phyloP scores from a whole-genome alignment of 805 yeast genomes.

The Cyberlindnera xishuangbannaensis region DNA sequence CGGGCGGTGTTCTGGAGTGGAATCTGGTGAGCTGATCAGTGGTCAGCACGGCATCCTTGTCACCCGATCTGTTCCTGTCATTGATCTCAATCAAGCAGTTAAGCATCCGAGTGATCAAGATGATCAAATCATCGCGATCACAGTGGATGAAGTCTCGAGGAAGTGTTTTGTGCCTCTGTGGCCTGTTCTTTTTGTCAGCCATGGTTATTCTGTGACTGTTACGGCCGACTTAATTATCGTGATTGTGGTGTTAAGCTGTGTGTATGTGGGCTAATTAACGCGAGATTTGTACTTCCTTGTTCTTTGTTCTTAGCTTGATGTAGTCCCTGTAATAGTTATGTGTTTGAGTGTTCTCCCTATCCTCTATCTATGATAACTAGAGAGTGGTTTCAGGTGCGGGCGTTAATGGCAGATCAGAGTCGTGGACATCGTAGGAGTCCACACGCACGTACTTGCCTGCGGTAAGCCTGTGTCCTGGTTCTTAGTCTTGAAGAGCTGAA shows the following conservation, averaged over 20 bases:
- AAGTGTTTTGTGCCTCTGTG: constrained; percentile 11
- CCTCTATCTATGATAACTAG: background rate
- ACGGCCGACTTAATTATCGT: too few relatives aligned
- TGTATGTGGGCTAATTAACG: background rate
- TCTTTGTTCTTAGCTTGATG: background rate
- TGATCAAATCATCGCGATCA: constrained; percentile 62
- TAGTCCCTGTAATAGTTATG: background rate
- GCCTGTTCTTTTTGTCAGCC: background rate
- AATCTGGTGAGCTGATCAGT: constrained; percentile 65
- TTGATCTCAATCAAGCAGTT: constrained; percentile 68
- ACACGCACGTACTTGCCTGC: too few relatives aligned
- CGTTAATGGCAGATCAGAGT: too few relatives aligned
- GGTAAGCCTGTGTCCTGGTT: too few relatives aligned
- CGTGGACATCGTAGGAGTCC: too few relatives aligned
- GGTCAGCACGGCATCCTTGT: constrained; percentile 25
- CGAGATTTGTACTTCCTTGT: background rate
- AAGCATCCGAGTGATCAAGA: constrained; percentile 74
- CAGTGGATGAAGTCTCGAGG: constrained; percentile 53
- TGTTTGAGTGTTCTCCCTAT: background rate
- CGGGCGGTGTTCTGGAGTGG: constrained; percentile 91
- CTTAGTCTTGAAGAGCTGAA: too few relatives aligned
- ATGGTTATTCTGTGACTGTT: too few relatives aligned
- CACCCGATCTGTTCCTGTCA: constrained; percentile 38
- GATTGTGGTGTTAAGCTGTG: background rate
- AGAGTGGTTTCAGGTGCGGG: background rate